Evolutionary conservation across 2,329 filamentous ascomycete species (phyloP).

Genomic region (Fusarium setosum): DNA sequence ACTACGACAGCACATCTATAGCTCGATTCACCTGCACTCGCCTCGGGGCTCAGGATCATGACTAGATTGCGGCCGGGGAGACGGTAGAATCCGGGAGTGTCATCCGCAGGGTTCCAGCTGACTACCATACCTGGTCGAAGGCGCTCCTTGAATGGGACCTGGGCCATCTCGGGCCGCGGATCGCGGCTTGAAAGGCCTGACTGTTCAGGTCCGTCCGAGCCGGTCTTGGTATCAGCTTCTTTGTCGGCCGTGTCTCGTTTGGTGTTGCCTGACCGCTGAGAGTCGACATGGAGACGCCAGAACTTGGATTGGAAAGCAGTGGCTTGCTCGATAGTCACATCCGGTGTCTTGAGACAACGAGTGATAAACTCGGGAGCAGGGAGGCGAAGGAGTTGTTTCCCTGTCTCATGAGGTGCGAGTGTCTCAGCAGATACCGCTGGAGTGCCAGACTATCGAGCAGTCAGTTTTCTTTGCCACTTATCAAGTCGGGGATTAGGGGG

Average conservation of each 20-base stretch:
- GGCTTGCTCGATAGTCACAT: slow-evolving; percentile 52
- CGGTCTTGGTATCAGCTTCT: background rate
- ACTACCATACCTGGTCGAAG: slow-evolving; percentile 57
- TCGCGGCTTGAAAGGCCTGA: slow-evolving; percentile 45
- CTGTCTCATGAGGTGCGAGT: slow-evolving; percentile 55
- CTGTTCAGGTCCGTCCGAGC: background rate
- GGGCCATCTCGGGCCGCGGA: slow-evolving; percentile 31
- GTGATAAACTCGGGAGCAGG: slow-evolving; percentile 52
- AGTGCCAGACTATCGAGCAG: slow-evolving; percentile 49
- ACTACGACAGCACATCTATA: slow-evolving; percentile 53
- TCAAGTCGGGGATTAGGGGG: background rate
- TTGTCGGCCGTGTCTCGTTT: slow-evolving; percentile 1
- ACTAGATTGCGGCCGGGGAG: slow-evolving; percentile 42
- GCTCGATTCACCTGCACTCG: slow-evolving; percentile 18
- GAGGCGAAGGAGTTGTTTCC: slow-evolving; percentile 55
- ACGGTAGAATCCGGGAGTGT: slow-evolving; percentile 21
- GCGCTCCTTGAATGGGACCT: slow-evolving; percentile 51
- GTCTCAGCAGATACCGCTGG: slow-evolving; percentile 47
- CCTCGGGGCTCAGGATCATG: slow-evolving; percentile 47
- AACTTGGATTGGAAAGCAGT: slow-evolving; percentile 55
- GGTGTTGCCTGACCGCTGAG: slow-evolving; percentile 32
- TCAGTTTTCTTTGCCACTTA: background rate
- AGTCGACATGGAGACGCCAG: slow-evolving; percentile 56
- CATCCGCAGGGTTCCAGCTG: slow-evolving; percentile 41
- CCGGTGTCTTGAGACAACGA: slow-evolving; percentile 53